phyloP scores from a whole-genome alignment of 257 asterid genomes.

The Ballota nigra region DNA sequence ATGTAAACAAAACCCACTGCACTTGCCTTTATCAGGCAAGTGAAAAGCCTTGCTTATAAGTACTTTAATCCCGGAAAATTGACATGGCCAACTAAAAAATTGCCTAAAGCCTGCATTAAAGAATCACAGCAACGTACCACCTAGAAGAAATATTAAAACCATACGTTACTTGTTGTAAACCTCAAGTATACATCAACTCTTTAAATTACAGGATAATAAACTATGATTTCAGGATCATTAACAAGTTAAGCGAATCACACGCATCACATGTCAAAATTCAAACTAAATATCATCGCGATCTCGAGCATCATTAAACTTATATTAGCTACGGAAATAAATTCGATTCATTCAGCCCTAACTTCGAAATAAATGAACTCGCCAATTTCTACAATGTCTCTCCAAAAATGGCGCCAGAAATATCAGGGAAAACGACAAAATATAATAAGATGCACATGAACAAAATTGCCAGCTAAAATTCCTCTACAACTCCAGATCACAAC shows the following conservation, averaged over 20 bases:
- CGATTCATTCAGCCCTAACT: slow-evolving; percentile 18
- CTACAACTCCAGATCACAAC: slow-evolving; percentile 20
- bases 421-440: not conserved
- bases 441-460: slow-evolving; percentile 7
- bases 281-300: slow-evolving; percentile 10
- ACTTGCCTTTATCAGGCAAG: slow-evolving; percentile 42
- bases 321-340: not conserved
- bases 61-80: slow-evolving; percentile 26
- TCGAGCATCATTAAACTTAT: slow-evolving; percentile 6
- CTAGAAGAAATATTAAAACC: slow-evolving; percentile 25
- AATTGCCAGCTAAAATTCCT: slow-evolving; percentile 31
- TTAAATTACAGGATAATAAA: not conserved
- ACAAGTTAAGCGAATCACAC: slow-evolving; percentile 14
- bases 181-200: not conserved
- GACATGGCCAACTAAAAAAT: slow-evolving; percentile 25
- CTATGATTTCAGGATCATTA: slow-evolving; percentile 11
- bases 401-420: not conserved
- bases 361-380: not conserved
- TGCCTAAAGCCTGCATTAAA: slow-evolving; percentile 16
- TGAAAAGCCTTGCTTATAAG: slow-evolving; percentile 30
- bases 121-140: slow-evolving; percentile 34
- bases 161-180: not conserved
- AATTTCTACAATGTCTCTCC: slow-evolving; percentile 9
- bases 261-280: not conserved
- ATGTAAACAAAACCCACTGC: slow-evolving; percentile 28